Conservation (phyloP, 345 rosid genomes). For the Brassica nigra region DNA sequence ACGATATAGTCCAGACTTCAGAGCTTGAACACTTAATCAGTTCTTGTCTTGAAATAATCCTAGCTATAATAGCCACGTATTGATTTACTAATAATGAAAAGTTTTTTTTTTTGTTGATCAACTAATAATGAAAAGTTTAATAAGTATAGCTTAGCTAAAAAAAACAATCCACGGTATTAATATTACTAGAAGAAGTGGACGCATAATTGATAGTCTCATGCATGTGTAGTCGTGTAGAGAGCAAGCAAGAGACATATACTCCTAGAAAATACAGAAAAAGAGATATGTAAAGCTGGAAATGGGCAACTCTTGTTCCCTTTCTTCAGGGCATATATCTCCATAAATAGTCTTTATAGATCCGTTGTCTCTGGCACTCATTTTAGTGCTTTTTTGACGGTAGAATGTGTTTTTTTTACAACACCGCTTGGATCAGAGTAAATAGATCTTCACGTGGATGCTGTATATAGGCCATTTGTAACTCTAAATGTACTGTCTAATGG, state of each 20-base stretch:
- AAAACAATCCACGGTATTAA: background rate
- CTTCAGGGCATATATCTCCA: constrained; percentile 10
- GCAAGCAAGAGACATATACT: constrained; percentile 7
- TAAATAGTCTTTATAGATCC: constrained; percentile 24
- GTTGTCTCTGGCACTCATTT: constrained; percentile 28
- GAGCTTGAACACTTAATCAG: background rate
- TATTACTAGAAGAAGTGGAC: background rate
- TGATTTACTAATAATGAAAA: background rate
- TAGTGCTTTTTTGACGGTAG: background rate
- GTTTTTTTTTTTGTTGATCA: no score
- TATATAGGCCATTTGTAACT: background rate
- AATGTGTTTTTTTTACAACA: constrained; percentile 12
- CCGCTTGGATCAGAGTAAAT: background rate
- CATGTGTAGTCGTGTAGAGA: constrained; percentile 31
- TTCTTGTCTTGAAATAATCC: background rate
- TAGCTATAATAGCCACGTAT: background rate
- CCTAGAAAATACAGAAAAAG: background rate
- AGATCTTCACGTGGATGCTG: background rate
- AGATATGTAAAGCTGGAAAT: constrained; percentile 27
- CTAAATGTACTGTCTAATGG: background rate
- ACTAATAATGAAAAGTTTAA: background rate
- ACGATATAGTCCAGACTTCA: background rate
- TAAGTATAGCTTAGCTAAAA: background rate
- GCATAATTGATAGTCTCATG: constrained; percentile 21
- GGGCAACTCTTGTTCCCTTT: constrained; percentile 37